These are phyloP conservation scores for Tetradesmus obliquus DNA, from an alignment of 139 green algal genomes.

Conservation along the genomic window DNA sequence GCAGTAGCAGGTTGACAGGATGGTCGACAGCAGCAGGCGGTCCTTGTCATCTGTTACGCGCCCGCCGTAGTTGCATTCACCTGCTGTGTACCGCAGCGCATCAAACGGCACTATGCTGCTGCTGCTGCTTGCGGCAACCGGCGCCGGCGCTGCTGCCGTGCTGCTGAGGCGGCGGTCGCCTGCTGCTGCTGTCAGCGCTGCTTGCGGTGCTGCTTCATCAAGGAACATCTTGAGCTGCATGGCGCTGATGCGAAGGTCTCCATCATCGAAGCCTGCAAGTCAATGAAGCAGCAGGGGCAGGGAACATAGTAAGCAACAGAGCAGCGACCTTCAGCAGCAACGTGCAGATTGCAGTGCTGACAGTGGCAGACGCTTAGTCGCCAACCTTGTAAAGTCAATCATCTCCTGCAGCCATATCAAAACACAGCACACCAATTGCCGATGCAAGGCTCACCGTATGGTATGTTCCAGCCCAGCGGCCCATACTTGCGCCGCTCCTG, in stretches of 20 bases:
- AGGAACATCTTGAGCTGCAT: slow-evolving; percentile 82
- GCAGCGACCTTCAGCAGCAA: background rate
- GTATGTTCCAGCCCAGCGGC: slow-evolving; percentile 77
- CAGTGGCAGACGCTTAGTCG: background rate
- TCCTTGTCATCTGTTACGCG: slow-evolving; percentile 87
- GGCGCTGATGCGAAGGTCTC: slow-evolving; percentile 77
- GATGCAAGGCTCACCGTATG: slow-evolving; percentile 59
- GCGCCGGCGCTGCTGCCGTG: background rate
- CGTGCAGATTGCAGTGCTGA: background rate
- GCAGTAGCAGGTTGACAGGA: slow-evolving; percentile 72
- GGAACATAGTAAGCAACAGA: background rate
- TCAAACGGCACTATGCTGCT: slow-evolving; percentile 60
- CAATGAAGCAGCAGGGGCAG: background rate
- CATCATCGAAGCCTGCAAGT: slow-evolving; percentile 72
- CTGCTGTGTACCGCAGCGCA: slow-evolving; percentile 76
- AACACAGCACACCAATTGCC: background rate
- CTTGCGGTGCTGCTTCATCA: slow-evolving; percentile 55
- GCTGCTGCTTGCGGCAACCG: background rate
- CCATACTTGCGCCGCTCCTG: slow-evolving; percentile 76
- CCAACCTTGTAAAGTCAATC: background rate
- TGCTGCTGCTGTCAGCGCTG: background rate
- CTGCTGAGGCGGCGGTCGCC: background rate
- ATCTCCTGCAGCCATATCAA: background rate
- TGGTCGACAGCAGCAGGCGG: slow-evolving; percentile 72
- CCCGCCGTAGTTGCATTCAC: slow-evolving; percentile 83